Percentiles rank a stretch among this genome's conserved stretches.
Evolutionary conservation across 2,329 filamentous ascomycete species (phyloP).

Genomic region (Fusarium secorum): DNA sequence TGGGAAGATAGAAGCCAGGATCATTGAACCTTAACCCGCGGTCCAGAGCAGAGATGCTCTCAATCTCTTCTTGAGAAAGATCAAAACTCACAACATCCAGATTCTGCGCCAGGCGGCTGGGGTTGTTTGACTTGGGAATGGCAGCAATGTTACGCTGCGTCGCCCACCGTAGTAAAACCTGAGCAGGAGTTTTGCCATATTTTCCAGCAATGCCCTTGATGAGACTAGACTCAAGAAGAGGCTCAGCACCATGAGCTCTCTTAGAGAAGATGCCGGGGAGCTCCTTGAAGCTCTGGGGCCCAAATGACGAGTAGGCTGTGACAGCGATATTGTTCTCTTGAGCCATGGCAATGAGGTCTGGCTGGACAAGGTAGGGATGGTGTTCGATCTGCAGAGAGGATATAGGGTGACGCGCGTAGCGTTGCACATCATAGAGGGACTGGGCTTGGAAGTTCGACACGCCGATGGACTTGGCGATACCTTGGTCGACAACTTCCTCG

Average conservation of each 20-base stretch:
- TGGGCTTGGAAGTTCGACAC: conserved; percentile 77
- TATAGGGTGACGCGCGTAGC: conserved; percentile 63
- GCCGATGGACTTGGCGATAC: conserved; percentile 75
- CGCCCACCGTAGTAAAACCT: conserved; percentile 72
- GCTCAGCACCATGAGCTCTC: conserved; percentile 38
- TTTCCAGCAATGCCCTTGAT: conserved; percentile 62
- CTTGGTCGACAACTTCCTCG: conserved; percentile 72
- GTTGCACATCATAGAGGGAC: conserved; percentile 66
- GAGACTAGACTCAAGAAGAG: conserved; percentile 45
- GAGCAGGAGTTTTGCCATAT: conserved; percentile 66
- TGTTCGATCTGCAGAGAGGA: conserved; percentile 71
- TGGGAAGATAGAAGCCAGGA: conserved; percentile 43
- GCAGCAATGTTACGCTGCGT: conserved; percentile 70
- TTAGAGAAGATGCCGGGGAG: conserved; percentile 40
- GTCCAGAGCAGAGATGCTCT: conserved; percentile 63
- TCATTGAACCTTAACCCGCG: conserved; percentile 68
- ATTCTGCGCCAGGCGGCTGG: conserved; percentile 60
- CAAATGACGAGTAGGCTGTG: conserved; percentile 73
- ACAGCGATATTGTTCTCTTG: conserved; percentile 65
- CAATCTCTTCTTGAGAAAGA: conserved; percentile 61
- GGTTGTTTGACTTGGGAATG: conserved; percentile 69
- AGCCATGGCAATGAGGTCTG: conserved; percentile 62
- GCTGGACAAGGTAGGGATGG: conserved; percentile 72
- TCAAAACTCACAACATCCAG: conserved; percentile 65
- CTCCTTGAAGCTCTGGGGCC: conserved; percentile 57